A percentile compares a stretch with the other conserved stretches of the same genome.
Conservation (phyloP, 2,329 filamentous ascomycete species). For the Talaromyces sp. region DNA sequence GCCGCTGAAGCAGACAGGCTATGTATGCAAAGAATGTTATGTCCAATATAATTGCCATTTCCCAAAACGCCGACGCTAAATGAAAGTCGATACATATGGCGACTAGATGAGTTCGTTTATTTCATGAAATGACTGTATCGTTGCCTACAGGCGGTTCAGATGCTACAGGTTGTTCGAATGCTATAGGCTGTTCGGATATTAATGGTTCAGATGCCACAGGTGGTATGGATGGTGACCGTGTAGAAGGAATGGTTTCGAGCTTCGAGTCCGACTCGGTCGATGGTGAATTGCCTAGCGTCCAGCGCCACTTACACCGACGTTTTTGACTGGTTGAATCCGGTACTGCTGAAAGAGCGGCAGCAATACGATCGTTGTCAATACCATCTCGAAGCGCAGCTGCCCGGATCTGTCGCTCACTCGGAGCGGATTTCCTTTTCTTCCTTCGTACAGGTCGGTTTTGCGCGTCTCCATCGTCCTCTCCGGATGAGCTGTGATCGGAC, state of each 20-base stretch:
- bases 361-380: slow-evolving; percentile 41
- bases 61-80: slow-evolving; percentile 11
- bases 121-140: not conserved
- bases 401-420: slow-evolving; percentile 36
- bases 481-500: slow-evolving; percentile 26
- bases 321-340: slow-evolving; percentile 3
- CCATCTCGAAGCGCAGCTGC: slow-evolving; percentile 40
- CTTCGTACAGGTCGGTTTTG: slow-evolving; percentile 27
- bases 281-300: slow-evolving; percentile 12
- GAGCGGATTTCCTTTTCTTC: slow-evolving; percentile 36
- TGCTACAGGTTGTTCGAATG: not conserved
- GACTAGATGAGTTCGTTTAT: not conserved
- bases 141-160: not conserved
- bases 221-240: not conserved
- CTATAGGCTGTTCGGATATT: no score
- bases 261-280: not conserved
- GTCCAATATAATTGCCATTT: not conserved
- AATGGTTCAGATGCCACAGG: not conserved
- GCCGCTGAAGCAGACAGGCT: not conserved
- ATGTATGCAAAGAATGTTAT: slow-evolving; percentile 1
- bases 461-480: slow-evolving; percentile 30
- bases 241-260: not conserved
- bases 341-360: slow-evolving; percentile 12
- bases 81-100: slow-evolving; percentile 3
- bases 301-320: slow-evolving; percentile 17